Base-by-base conservation (phyloP, 2,329 filamentous ascomycete genomes). In the Pseudocercospora crystallina region DNA sequence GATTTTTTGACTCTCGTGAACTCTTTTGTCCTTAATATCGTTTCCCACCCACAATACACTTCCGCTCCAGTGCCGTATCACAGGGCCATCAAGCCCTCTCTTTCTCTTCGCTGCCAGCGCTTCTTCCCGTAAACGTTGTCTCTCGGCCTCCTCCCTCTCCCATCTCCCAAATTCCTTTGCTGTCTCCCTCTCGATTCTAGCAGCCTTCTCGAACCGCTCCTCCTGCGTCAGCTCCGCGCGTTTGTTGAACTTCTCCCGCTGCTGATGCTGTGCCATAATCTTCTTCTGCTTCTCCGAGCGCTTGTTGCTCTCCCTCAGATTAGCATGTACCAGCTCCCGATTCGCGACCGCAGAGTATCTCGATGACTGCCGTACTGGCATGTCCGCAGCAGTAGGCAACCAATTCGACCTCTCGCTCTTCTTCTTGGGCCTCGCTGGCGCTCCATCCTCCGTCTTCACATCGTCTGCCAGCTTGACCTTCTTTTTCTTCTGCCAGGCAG, bases 41-140 rank as follows among this genome's bases (percentile, higher is more conserved):
- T 86, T 87, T 62, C 89, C 85, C 48, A 86, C 79, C 80, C 89
- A 92, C 61, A 89, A 83, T 31, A 88, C 88, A 56, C 89, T 81
- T n/a, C 92, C 94, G 69, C 91, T 97, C 86, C 91, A 96, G 69
- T 88, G 92, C 2, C 89, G 89, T 36, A 96, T 85, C 9, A 96
- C 89, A 0, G 94, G 90, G 0, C 94, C 94, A 47, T 92, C 85
- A 8, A 97, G 79, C 43, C 87, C 89, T 42, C 91, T 83, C 67
- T 90, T 89, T 63, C 95, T 88, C 61, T 97, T 76, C 11, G 92
- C 94, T 34, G 92, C 90, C 41, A 97, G 77, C 71, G 87, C 92
- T 35, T 85, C 87, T 57, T 84, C 81, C 54, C 92, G 81, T 65
- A 95, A 88, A 62, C 92, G 89, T 59, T 91, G 87, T 51, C 92